A percentile compares a stretch with the other conserved stretches of the same genome.
Conservation (phyloP, 108 stramenopile genomes). For the Nitzschia sp. region DNA sequence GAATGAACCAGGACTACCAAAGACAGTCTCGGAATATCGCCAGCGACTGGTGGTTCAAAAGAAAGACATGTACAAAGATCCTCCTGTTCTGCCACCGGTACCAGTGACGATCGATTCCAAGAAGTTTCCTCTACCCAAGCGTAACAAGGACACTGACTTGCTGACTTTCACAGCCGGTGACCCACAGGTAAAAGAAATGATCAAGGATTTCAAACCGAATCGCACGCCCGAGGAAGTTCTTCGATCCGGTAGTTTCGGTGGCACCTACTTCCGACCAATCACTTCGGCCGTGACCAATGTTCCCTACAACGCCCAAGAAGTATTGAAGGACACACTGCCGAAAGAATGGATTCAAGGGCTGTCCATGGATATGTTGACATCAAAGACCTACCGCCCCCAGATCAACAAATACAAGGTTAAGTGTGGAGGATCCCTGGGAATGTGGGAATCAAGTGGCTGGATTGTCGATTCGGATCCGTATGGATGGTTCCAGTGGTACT, state of each 20-base stretch:
- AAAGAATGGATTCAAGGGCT: constrained; percentile 84
- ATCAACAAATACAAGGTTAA: constrained; percentile 91
- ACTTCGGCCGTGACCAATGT: constrained; percentile 81
- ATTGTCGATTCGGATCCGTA: constrained; percentile 90
- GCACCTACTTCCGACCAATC: constrained; percentile 95
- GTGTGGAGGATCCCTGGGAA: constrained; percentile 92
- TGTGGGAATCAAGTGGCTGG: constrained; percentile 94
- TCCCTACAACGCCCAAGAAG: constrained; percentile 65
- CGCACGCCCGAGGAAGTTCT: constrained; percentile 92
- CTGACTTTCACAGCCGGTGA: constrained; percentile 54
- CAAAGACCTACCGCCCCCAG: constrained; percentile 51
- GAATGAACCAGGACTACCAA: constrained; percentile 44
- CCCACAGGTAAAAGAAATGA: neutral
- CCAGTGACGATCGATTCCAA: constrained; percentile 39
- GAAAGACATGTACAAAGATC: constrained; percentile 87
- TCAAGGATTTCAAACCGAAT: constrained; percentile 92
- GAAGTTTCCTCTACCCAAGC: constrained; percentile 38
- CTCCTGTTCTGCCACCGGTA: constrained; percentile 70
- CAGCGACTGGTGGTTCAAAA: constrained; percentile 55
- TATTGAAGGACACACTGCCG: constrained; percentile 56
- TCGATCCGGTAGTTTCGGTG: constrained; percentile 91
- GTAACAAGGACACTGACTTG: constrained; percentile 53
- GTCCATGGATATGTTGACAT: constrained; percentile 56
- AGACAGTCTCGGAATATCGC: constrained; percentile 43
- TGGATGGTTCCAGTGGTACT: constrained; percentile 99